Conservation (phyloP, 805 yeast genomes). For the Sporopachydermia lactativora region DNA sequence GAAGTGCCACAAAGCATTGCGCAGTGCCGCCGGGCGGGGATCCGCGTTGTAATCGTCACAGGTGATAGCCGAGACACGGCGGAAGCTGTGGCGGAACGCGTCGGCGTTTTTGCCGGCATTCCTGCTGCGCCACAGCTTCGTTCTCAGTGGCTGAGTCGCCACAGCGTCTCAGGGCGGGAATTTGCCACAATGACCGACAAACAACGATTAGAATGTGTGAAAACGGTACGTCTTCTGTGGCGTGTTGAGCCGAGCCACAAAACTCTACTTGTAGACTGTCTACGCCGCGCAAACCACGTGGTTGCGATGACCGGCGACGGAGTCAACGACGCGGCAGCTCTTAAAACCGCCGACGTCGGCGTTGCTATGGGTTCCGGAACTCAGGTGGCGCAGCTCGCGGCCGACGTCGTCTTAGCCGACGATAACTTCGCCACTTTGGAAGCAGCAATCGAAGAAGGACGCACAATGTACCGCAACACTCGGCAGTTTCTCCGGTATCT, state of each 20-base stretch:
- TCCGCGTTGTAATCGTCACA: slow-evolving; percentile 34
- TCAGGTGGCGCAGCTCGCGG: slow-evolving; percentile 46
- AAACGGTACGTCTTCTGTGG: slow-evolving; percentile 33
- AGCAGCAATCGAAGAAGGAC: slow-evolving; percentile 41
- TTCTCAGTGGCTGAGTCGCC: slow-evolving; percentile 18
- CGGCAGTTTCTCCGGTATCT: slow-evolving; percentile 27
- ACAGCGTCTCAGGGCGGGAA: slow-evolving; percentile 28
- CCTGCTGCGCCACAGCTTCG: slow-evolving; percentile 8
- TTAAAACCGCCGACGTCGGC: slow-evolving; percentile 49
- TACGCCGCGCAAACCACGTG: slow-evolving; percentile 31
- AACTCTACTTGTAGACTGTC: slow-evolving; percentile 34
- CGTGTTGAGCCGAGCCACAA: slow-evolving; percentile 45
- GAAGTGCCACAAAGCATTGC: slow-evolving; percentile 30
- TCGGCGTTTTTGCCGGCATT: slow-evolving; percentile 24
- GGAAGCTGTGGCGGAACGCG: slow-evolving; percentile 31
- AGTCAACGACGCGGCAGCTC: slow-evolving; percentile 51
- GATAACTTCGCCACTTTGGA: slow-evolving; percentile 42
- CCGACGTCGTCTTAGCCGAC: slow-evolving; percentile 42
- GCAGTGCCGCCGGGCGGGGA: slow-evolving; percentile 31
- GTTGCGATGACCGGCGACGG: slow-evolving; percentile 59
- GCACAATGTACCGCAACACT: slow-evolving; percentile 29
- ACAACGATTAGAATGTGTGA: slow-evolving; percentile 28
- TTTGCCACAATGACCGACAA: slow-evolving; percentile 21
- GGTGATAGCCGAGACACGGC: slow-evolving; percentile 36
- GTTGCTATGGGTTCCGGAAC: slow-evolving; percentile 53